Base-by-base conservation (phyloP, 2,329 filamentous ascomycete species). In the Dothistroma septosporum region DNA sequence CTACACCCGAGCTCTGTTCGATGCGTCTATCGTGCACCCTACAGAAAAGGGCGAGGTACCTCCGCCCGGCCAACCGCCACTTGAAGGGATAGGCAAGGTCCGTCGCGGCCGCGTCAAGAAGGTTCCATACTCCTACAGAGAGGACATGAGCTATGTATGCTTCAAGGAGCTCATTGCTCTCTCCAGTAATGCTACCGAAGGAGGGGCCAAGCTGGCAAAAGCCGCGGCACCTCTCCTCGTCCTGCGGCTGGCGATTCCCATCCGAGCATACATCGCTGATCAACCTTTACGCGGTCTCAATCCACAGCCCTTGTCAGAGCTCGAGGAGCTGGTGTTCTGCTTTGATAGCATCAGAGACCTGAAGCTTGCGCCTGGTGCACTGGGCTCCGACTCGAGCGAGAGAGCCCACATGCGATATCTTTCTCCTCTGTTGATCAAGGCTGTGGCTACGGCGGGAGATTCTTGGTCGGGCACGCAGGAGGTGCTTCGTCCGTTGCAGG, bases 231-330 rank as follows among this genome's bases (percentile, higher is more conserved):
- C 91, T 0, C 93, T 91, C 69, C 81, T 97, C 2, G 88, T 97
- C 49, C 79, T 96, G 1, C 87, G 94, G 2, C 86, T 89, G 12
- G 91, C 90, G 0, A 79, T 96, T 16, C 87, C 90, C 0, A 77
- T 97, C n/a, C 87, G 91, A 59, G 82, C 87, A 0, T 97, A 96
- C 72, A 87, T 95, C 50, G 90, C 92, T 4, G 94, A 99, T 74
- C 93, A 97, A 72, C 92, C 93, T 0, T 79, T 99, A 21, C 83
- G 94, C 14, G 92, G 94, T 0, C 84, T 87, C 54, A 94, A 95
- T 86, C 94, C 94, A 4, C 90, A 94, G 73, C 93, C 93, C 0
- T 80, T 91, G 5, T 87, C 86, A 9, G 90, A 96, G 70, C 84
- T 90, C 48, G 87, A 84, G 63, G 94, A 96, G 72, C 77, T 99